Conservation (phyloP, 495 filamentous ascomycete species). For the Parachaetomium inaequale region DNA sequence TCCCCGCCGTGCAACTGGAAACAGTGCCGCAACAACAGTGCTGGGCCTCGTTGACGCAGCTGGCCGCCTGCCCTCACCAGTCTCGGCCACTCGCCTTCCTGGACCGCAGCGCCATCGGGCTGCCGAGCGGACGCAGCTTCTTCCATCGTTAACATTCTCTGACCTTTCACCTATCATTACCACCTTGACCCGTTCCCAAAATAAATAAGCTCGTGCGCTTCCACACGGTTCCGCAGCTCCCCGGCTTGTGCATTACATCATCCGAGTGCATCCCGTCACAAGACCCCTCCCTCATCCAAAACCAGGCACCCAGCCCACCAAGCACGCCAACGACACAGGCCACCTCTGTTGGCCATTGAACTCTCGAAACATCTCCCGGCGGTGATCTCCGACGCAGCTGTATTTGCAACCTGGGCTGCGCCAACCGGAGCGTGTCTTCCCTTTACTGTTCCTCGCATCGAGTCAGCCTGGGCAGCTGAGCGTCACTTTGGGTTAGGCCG, state of each 20-base stretch:
- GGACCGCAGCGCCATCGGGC: not conserved
- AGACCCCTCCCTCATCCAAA: constrained; percentile 25
- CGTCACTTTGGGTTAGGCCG: not conserved
- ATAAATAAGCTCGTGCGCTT: not conserved
- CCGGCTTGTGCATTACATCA: constrained; percentile 25
- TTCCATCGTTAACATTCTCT: not conserved
- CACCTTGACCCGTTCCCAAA: not conserved
- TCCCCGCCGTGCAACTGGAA: not conserved
- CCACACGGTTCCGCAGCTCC: not conserved
- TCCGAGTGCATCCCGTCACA: constrained; percentile 19
- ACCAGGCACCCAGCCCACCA: constrained; percentile 21
- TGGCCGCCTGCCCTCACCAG: constrained; percentile 3
- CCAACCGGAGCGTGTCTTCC: not conserved
- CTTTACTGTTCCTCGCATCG: not conserved
- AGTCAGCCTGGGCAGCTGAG: not conserved
- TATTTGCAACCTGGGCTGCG: not conserved
- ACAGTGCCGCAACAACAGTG: not conserved
- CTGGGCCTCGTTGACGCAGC: not conserved
- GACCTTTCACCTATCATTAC: not conserved
- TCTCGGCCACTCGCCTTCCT: not conserved
- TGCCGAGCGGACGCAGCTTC: not conserved
- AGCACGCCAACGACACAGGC: not conserved
- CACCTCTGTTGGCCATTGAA: not conserved
- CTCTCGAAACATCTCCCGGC: not conserved
- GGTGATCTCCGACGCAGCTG: not conserved